phyloP scores from a whole-genome alignment of 495 filamentous ascomycete species.

The Cercophora newfieldiana region DNA sequence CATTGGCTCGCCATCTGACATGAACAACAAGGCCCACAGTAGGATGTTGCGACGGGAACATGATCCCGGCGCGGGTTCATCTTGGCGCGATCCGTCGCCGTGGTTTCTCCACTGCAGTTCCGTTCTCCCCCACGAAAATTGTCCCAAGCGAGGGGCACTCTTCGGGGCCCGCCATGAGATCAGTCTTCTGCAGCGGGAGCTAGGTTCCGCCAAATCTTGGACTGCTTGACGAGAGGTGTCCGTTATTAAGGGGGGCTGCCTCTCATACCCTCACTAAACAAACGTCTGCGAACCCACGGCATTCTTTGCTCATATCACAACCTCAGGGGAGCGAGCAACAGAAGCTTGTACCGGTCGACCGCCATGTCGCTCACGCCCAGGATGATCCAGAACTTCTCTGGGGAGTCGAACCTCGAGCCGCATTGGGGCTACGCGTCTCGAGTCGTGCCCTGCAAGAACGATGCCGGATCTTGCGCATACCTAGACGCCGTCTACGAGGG shows the following conservation, averaged over 20 bases:
- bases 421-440: constrained; percentile 65
- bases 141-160: not conserved
- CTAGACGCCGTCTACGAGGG: constrained; percentile 60
- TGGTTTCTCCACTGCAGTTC: not conserved
- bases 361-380: not conserved
- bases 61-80: too few relatives aligned
- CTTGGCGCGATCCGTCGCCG: not conserved
- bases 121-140: not conserved
- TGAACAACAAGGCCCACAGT: too few relatives aligned
- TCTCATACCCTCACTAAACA: not conserved
- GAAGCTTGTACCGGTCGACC: not conserved
- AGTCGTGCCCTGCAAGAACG: constrained; percentile 58
- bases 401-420: constrained; percentile 43
- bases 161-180: not conserved
- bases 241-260: not conserved
- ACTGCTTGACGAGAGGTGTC: not conserved
- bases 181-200: not conserved
- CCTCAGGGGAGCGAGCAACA: not conserved
- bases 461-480: constrained; percentile 62
- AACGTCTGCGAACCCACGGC: not conserved
- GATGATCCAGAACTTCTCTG: constrained; percentile 42
- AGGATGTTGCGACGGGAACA: not conserved
- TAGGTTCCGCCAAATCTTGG: not conserved
- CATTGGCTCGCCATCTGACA: not conserved
- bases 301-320: not conserved